Percentiles rank a stretch among this genome's conserved stretches.
Evolutionary conservation across 2,329 filamentous ascomycete genomes (phyloP).

Genomic region (Cladosporium sphaerospermum): DNA sequence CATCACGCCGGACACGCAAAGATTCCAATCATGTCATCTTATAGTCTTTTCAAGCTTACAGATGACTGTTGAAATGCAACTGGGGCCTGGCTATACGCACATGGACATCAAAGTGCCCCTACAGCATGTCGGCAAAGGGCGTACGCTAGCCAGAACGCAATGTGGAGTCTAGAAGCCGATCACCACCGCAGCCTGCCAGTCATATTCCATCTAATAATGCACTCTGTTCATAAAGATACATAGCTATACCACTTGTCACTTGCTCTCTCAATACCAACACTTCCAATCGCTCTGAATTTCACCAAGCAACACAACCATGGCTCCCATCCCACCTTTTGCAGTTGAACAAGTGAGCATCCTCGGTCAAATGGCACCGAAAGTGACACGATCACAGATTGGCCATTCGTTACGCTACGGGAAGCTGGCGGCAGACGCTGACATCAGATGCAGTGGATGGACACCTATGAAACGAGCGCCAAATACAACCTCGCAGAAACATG

Average conservation of each 20-base stretch:
- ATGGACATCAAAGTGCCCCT: too few relatives aligned
- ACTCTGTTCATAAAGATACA: background rate
- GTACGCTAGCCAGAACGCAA: background rate
- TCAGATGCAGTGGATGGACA: conserved; percentile 49
- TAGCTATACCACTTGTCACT: background rate
- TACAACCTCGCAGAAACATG: conserved; percentile 77
- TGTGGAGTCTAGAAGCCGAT: background rate
- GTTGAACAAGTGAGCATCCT: conserved; percentile 58
- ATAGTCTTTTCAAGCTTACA: too few relatives aligned
- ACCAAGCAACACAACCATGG: background rate
- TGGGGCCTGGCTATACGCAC: too few relatives aligned
- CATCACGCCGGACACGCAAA: too few relatives aligned
- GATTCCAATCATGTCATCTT: too few relatives aligned
- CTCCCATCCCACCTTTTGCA: conserved; percentile 46
- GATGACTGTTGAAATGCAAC: too few relatives aligned
- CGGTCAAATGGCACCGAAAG: background rate
- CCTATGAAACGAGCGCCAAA: conserved; percentile 46
- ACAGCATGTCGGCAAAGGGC: background rate
- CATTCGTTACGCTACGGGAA: background rate
- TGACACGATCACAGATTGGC: background rate
- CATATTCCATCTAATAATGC: background rate
- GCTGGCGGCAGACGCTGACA: background rate
- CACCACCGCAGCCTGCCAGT: background rate
- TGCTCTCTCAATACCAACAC: background rate
- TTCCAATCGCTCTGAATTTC: background rate